Conservation (phyloP, 2,329 filamentous ascomycete species). For the Cryphonectria japonica region DNA sequence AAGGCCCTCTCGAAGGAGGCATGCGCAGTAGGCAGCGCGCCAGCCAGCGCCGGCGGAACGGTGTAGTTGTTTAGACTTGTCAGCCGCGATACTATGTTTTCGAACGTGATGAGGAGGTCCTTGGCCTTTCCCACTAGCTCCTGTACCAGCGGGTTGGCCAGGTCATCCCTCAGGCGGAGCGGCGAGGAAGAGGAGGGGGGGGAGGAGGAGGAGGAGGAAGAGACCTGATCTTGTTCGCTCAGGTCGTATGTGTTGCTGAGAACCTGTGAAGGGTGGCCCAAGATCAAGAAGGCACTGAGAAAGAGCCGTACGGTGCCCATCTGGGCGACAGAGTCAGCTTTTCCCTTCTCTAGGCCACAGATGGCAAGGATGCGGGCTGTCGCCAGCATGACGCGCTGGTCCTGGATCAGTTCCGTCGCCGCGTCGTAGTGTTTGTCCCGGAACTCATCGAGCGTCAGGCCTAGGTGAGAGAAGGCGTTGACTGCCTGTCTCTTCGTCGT, state of each 20-base stretch:
- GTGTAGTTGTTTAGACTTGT: constrained; percentile 69
- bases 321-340: constrained; percentile 64
- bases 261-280: constrained; percentile 78
- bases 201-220: constrained; percentile 32
- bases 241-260: constrained; percentile 71
- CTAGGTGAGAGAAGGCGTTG: constrained; percentile 67
- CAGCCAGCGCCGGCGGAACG: constrained; percentile 63
- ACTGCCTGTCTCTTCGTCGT: constrained; percentile 61
- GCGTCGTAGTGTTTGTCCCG: constrained; percentile 73
- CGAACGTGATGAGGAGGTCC: constrained; percentile 77
- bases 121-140: constrained; percentile 78
- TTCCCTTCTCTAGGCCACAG: constrained; percentile 70
- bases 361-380: constrained; percentile 71
- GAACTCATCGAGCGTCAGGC: constrained; percentile 72
- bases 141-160: constrained; percentile 66
- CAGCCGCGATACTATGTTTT: constrained; percentile 70
- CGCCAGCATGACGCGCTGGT: constrained; percentile 66
- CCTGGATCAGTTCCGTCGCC: constrained; percentile 69
- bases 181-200: constrained; percentile 34
- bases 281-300: constrained; percentile 77
- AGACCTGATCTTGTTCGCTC: constrained; percentile 60
- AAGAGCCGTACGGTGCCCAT: constrained; percentile 76
- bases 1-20: constrained; percentile 78
- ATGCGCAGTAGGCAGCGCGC: constrained; percentile 70
- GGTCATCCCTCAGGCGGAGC: constrained; percentile 54